Percentiles rank a stretch among this genome's conserved stretches.
These are phyloP conservation scores for Phellopilus nigrolimitatus DNA, from an alignment of 1,284 basidiomycete species.

Conservation along the genomic window DNA sequence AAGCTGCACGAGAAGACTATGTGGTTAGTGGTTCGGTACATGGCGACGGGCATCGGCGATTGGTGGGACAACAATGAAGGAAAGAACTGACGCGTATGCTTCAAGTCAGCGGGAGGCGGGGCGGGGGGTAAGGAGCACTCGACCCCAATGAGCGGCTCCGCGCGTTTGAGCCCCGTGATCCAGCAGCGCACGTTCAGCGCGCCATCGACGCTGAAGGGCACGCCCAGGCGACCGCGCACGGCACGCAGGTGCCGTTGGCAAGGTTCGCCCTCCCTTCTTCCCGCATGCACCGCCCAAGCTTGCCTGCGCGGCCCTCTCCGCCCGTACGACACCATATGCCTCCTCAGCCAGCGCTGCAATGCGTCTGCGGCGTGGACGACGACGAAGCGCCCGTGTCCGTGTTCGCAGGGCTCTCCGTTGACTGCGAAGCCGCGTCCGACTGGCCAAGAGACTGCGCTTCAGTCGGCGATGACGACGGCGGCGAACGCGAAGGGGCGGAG, in stretches of 20 bases:
- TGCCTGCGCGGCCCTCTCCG: conserved; percentile 8
- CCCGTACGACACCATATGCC: conserved; percentile 11
- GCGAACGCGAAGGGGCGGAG: too few relatives aligned
- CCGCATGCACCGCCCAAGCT: conserved; percentile 8
- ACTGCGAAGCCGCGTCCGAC: too few relatives aligned
- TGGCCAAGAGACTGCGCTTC: too few relatives aligned
- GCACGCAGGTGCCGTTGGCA: conserved; percentile 8
- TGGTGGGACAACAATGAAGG: conserved; percentile 91
- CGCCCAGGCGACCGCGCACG: conserved; percentile 24
- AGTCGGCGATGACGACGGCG: too few relatives aligned
- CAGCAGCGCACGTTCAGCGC: conserved; percentile 35
- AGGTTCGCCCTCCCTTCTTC: conserved; percentile 13
- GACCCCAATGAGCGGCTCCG: conserved; percentile 6
- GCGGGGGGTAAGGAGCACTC: not conserved
- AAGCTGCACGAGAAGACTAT: conserved; percentile 63
- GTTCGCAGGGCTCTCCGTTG: too few relatives aligned
- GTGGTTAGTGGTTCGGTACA: conserved; percentile 62
- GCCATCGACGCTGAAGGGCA: conserved; percentile 31
- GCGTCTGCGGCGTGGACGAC: too few relatives aligned
- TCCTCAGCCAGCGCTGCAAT: conserved; percentile 16
- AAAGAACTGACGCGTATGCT: conserved; percentile 71
- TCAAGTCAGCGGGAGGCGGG: conserved; percentile 32
- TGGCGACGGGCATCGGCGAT: conserved; percentile 45
- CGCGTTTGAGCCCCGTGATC: conserved; percentile 5
- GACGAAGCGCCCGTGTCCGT: too few relatives aligned